Percentiles rank a stretch among this genome's conserved stretches.
phyloP scores from a whole-genome alignment of 352 stramenopile species.

The Globisporangium recalcitrans region DNA sequence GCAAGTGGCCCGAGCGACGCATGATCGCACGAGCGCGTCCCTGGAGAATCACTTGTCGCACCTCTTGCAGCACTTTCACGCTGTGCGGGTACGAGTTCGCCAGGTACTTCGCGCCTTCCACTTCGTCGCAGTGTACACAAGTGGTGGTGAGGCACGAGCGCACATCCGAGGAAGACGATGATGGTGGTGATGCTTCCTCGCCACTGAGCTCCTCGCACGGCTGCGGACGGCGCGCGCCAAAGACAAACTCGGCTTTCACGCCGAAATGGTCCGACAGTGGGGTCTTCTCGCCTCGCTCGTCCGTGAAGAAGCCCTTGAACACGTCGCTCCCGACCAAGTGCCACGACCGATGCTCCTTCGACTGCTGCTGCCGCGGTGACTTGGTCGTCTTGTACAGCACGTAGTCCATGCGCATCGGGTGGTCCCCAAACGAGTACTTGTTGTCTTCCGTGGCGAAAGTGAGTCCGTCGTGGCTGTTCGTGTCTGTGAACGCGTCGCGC shows the following conservation, averaged over 20 bases:
- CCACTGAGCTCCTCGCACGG: slow-evolving; percentile 33
- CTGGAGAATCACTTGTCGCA: slow-evolving; percentile 33
- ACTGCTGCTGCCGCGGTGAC: not conserved
- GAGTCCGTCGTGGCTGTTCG: slow-evolving; percentile 51
- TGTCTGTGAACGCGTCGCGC: slow-evolving; percentile 69
- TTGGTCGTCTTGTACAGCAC: slow-evolving; percentile 61
- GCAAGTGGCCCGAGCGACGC: slow-evolving; percentile 34
- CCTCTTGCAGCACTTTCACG: slow-evolving; percentile 38
- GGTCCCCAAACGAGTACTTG: slow-evolving; percentile 73
- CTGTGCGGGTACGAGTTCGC: slow-evolving; percentile 17
- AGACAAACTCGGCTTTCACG: slow-evolving; percentile 62
- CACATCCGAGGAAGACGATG: slow-evolving; percentile 9
- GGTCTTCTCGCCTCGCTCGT: slow-evolving; percentile 47
- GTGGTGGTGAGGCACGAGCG: slow-evolving; percentile 33
- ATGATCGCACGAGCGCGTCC: slow-evolving; percentile 37
- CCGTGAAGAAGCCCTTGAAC: slow-evolving; percentile 75
- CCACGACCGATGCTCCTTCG: slow-evolving; percentile 24
- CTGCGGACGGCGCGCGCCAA: slow-evolving; percentile 28
- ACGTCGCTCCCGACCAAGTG: slow-evolving; percentile 55
- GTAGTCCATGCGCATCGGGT: slow-evolving; percentile 86
- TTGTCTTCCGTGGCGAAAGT: slow-evolving; percentile 78
- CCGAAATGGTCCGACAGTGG: slow-evolving; percentile 79
- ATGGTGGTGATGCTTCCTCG: slow-evolving; percentile 19
- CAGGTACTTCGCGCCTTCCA: slow-evolving; percentile 22
- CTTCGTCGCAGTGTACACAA: slow-evolving; percentile 40